Evolutionary conservation across 805 yeast genomes (phyloP).

Genomic region (Millerozyma acaciae): DNA sequence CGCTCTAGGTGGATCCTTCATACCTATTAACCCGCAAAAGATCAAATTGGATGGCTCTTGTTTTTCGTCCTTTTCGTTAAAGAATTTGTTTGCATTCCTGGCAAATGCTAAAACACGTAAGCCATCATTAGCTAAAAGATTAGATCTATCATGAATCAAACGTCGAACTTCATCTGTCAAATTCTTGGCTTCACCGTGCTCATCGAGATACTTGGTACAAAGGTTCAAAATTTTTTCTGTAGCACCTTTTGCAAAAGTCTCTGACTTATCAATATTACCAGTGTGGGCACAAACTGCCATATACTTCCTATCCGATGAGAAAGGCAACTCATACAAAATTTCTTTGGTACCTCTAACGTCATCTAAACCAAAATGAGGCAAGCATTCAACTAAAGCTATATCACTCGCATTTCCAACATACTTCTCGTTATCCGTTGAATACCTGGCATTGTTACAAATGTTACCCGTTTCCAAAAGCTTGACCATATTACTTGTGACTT

Average conservation of each 20-base stretch:
- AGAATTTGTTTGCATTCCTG: conserved; percentile 36
- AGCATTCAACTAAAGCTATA: conserved; percentile 77
- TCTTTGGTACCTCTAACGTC: conserved; percentile 62
- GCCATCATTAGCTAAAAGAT: conserved; percentile 73
- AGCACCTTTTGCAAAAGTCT: conserved; percentile 85
- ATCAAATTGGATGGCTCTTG: conserved; percentile 55
- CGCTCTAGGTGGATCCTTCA: conserved; percentile 97
- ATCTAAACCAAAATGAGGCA: conserved; percentile 64
- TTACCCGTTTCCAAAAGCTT: conserved; percentile 62
- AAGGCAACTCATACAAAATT: conserved; percentile 74
- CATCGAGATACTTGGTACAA: conserved; percentile 57
- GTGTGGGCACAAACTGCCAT: conserved; percentile 77
- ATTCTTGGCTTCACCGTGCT: conserved; percentile 56
- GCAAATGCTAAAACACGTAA: conserved; percentile 84
- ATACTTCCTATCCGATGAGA: conserved; percentile 77
- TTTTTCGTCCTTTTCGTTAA: conserved; percentile 25
- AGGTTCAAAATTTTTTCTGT: conserved; percentile 64
- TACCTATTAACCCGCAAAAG: conserved; percentile 86
- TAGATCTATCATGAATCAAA: conserved; percentile 55
- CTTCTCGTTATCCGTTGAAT: conserved; percentile 62
- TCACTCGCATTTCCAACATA: conserved; percentile 93
- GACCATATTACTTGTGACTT: conserved; percentile 52
- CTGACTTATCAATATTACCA: conserved; percentile 54
- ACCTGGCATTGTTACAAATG: conserved; percentile 72
- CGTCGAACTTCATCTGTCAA: conserved; percentile 49